A percentile compares a stretch with the other conserved stretches of the same genome.
These are phyloP conservation scores for Nigrospora osmanthi DNA, from an alignment of 2,329 filamentous ascomycete species.

Conservation along the genomic window DNA sequence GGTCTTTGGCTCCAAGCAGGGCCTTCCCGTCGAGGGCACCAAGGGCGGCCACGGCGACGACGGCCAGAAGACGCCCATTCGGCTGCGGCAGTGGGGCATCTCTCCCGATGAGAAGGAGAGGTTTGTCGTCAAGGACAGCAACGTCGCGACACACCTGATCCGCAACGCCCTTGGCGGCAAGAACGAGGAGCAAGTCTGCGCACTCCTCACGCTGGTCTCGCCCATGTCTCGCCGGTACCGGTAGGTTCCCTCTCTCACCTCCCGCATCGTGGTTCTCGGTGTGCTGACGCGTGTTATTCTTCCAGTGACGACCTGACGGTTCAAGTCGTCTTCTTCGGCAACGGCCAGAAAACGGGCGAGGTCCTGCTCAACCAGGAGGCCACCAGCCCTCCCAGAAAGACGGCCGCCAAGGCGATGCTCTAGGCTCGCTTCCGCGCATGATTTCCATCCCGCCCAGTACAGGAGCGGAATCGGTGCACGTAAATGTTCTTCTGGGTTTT, in stretches of 20 bases:
- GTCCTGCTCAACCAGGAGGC: constrained; percentile 83
- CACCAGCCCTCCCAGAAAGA: constrained; percentile 47
- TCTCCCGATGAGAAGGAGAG: constrained; percentile 64
- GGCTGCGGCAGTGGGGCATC: constrained; percentile 85
- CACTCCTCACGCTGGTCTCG: constrained; percentile 81
- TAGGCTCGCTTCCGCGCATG: background rate
- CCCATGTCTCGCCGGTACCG: constrained; percentile 88
- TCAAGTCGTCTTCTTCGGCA: constrained; percentile 96
- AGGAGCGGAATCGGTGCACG: too few species aligned
- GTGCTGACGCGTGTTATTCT: background rate
- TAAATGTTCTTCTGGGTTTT: too few species aligned
- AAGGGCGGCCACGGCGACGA: constrained; percentile 36
- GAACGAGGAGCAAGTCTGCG: constrained; percentile 89
- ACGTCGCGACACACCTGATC: constrained; percentile 90
- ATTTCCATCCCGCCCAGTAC: too few species aligned
- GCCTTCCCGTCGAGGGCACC: constrained; percentile 69
- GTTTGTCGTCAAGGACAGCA: constrained; percentile 94
- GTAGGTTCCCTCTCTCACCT: constrained; percentile 40
- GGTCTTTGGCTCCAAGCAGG: constrained; percentile 47
- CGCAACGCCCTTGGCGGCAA: constrained; percentile 91
- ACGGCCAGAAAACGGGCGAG: constrained; percentile 67
- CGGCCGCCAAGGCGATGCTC: constrained; percentile 23
- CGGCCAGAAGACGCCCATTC: constrained; percentile 81
- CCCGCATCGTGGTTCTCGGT: background rate
- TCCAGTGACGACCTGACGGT: constrained; percentile 87